A percentile compares a stretch with the other conserved stretches of the same genome.
Conservation (phyloP, 805 yeast species). For the Spathaspora passalidarum region DNA sequence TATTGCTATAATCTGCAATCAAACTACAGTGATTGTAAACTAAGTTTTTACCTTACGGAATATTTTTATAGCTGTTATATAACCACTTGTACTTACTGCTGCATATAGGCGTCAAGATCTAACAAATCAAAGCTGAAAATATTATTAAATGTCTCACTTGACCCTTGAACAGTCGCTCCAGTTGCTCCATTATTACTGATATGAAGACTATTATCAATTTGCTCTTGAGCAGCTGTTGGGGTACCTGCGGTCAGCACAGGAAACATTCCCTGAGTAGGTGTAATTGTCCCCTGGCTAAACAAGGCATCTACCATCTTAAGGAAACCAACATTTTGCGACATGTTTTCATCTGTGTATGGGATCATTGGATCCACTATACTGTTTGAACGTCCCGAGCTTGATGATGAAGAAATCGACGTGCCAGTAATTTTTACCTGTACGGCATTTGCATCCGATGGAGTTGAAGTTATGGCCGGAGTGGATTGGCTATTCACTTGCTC, state of each 20-base stretch:
- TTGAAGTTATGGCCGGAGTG: not conserved
- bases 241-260: too few relatives aligned
- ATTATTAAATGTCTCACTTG: not conserved
- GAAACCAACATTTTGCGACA: not conserved
- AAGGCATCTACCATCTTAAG: not conserved
- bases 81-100: not conserved
- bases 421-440: not conserved
- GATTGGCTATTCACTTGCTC: not conserved
- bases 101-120: not conserved
- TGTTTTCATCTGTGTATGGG: not conserved
- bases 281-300: not conserved
- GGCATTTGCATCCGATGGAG: not conserved
- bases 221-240: not conserved
- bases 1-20: too few relatives aligned
- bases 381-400: not conserved
- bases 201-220: not conserved
- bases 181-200: not conserved
- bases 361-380: not conserved
- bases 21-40: too few relatives aligned
- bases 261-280: not conserved
- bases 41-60: too few relatives aligned
- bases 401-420: too few relatives aligned
- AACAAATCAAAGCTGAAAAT: conserved; percentile 2
- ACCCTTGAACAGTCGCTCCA: not conserved
- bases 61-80: too few relatives aligned